These are phyloP conservation scores for Rhodotorula diobovata DNA, from an alignment of 768 basidiomycete genomes.

Conservation along the genomic window DNA sequence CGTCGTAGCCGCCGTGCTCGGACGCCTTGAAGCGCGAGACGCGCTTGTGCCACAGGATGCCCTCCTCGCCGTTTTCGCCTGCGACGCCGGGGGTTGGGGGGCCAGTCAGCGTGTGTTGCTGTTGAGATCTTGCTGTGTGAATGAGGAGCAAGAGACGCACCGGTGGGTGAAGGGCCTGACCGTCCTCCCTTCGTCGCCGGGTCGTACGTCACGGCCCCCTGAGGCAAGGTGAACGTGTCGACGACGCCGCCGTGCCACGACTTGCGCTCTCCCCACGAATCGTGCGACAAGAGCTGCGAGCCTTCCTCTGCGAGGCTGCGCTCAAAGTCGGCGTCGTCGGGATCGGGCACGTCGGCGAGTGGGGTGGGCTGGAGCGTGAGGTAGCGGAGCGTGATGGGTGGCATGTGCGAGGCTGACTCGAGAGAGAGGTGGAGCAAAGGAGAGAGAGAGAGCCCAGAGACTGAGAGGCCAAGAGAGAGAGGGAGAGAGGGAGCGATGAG, in stretches of 20 bases:
- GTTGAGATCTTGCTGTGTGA: no score
- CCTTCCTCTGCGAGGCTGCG: slow-evolving; percentile 7
- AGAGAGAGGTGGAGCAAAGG: background rate
- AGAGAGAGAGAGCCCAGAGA: background rate
- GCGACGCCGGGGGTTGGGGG: background rate
- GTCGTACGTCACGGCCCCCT: slow-evolving; percentile 5
- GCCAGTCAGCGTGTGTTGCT: no score
- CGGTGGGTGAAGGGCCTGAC: slow-evolving; percentile 1
- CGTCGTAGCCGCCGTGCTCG: slow-evolving; percentile 31
- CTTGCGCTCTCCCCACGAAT: slow-evolving; percentile 18
- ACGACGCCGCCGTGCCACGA: slow-evolving; percentile 23
- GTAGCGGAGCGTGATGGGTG: slow-evolving; percentile 9
- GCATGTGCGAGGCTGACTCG: no score
- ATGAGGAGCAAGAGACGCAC: background rate
- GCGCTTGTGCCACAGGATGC: slow-evolving; percentile 35
- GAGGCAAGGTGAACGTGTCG: slow-evolving; percentile 18
- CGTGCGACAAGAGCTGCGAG: background rate
- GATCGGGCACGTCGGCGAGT: slow-evolving; percentile 4
- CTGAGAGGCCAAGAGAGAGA: no score
- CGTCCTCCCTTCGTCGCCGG: background rate
- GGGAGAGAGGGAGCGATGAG: no score
- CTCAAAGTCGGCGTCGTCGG: slow-evolving; percentile 1
- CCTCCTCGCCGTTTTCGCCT: slow-evolving; percentile 21
- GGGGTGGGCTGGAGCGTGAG: slow-evolving; percentile 19
- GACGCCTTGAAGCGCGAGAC: slow-evolving; percentile 11